Evolutionary conservation across 331 rosid species (phyloP).

Genomic region (Rosa hybrid): DNA sequence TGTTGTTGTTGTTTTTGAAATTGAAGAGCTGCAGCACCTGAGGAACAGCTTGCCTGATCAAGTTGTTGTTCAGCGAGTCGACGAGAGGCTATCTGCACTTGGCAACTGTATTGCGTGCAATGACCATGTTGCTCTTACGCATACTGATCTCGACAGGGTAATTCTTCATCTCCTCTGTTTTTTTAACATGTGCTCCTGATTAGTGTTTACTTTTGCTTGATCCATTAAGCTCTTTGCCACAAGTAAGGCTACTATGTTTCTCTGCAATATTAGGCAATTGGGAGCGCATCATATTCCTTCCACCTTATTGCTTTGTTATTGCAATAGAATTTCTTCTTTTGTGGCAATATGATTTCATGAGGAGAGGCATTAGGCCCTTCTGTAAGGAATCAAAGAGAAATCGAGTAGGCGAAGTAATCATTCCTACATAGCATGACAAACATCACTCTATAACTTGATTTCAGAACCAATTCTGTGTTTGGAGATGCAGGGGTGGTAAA

Average conservation of each 20-base stretch:
- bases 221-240: not conserved
- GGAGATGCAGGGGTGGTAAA: not conserved
- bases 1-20: not conserved
- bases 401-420: not conserved
- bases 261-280: not conserved
- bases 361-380: not conserved
- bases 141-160: conserved; percentile 92
- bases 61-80: conserved; percentile 85
- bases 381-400: not conserved
- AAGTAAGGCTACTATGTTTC: too few relatives aligned
- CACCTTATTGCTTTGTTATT: not conserved
- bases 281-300: not conserved
- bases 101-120: conserved; percentile 95
- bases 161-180: not conserved
- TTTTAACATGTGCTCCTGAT: not conserved
- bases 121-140: conserved; percentile 91
- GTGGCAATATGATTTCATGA: not conserved
- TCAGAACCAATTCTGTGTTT: not conserved
- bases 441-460: not conserved
- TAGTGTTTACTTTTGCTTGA: not conserved
- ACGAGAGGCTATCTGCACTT: conserved; percentile 84
- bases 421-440: not conserved
- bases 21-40: conserved; percentile 87
- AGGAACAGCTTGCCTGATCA: conserved; percentile 89
- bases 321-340: not conserved